Evolutionary conservation across 2,329 filamentous ascomycete species (phyloP).

Genomic region (Fusarium sp.): DNA sequence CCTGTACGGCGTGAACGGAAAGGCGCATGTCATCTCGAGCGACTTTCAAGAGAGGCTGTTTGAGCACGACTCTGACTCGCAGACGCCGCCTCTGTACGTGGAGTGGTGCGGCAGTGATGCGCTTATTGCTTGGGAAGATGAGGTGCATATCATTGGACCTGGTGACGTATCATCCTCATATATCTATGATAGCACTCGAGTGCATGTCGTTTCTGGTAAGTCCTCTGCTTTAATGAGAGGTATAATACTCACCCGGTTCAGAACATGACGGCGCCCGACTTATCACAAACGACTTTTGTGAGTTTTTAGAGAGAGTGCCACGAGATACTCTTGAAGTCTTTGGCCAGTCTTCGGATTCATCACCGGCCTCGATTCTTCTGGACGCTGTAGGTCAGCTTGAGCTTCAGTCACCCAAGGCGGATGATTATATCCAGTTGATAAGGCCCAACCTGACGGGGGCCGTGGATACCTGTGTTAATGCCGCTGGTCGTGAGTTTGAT

Average conservation of each 20-base stretch:
- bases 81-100: conserved; percentile 86
- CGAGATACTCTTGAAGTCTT: conserved; percentile 90
- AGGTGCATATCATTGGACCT: conserved; percentile 92
- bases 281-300: conserved; percentile 93
- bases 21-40: conserved; percentile 91
- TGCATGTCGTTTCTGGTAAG: conserved; percentile 86
- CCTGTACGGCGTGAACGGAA: conserved; percentile 86
- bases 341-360: conserved; percentile 86
- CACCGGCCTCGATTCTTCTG: conserved; percentile 89
- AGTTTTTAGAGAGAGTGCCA: conserved; percentile 95
- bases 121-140: conserved; percentile 96
- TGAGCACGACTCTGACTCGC: conserved; percentile 89
- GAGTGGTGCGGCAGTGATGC: conserved; percentile 98
- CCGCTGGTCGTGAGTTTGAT: conserved; percentile 91
- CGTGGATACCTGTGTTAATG: conserved; percentile 92
- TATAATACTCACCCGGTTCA: conserved; percentile 41
- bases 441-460: conserved; percentile 88
- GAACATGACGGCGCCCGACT: conserved; percentile 88
- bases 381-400: conserved; percentile 94
- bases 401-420: conserved; percentile 93
- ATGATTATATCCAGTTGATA: conserved; percentile 97
- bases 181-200: conserved; percentile 89
- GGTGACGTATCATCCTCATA: conserved; percentile 80
- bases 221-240: accelerated
- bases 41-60: conserved; percentile 94